Evolutionary conservation across 2,329 filamentous ascomycete genomes (phyloP), one percentile per base, ranked within the genome.

Genomic region (Basipetospora chlamydospora): DNA sequence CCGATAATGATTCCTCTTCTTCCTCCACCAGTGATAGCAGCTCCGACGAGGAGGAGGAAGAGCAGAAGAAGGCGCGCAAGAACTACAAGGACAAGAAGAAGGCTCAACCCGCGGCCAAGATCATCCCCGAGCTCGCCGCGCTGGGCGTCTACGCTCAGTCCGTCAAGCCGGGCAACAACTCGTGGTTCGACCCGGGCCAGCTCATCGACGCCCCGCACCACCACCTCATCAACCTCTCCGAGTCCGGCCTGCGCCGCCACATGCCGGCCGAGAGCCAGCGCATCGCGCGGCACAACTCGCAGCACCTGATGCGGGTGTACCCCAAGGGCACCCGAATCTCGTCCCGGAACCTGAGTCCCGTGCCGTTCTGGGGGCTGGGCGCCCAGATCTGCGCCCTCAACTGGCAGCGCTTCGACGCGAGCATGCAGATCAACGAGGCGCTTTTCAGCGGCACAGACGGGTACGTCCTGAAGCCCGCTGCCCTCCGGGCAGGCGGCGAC

Each of bases 311-410:
- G 76, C 68, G 77, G 4, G 75, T 80, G 2, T 81, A 63, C 44
- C 77, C 77, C 26, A 80, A 80, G 47, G 77, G 77, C 33, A 78
- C 75, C 0, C 70, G 77, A 29, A 80, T 81, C 49, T 71, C 70
- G 0, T 80, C 74, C 2, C 65, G 62, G 25, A 81, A 81, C 47
- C 63, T 81, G 3, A 63, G 64, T 37, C 75, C 73, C 0, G 64
- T 75, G 0, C 63, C 66, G 0, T 80, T 77, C 49, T 81, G 77
- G 77, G 73, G 64, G 6, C 50, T 79, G 4, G 77, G 77, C 1
- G 75, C 76, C 3, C 77, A 81, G 46, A 74, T 81, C 32, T 79
- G 73, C 48, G 77, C 77, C 3, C 60, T 81, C 36, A 81, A 81
- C 54, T 77, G 75, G 70, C 77, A 81, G 47, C 77, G 67, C 0